A percentile compares a stretch with the other conserved stretches of the same genome.
Conservation (phyloP, 441 rosid species). For the Flueggea neowawraea region DNA sequence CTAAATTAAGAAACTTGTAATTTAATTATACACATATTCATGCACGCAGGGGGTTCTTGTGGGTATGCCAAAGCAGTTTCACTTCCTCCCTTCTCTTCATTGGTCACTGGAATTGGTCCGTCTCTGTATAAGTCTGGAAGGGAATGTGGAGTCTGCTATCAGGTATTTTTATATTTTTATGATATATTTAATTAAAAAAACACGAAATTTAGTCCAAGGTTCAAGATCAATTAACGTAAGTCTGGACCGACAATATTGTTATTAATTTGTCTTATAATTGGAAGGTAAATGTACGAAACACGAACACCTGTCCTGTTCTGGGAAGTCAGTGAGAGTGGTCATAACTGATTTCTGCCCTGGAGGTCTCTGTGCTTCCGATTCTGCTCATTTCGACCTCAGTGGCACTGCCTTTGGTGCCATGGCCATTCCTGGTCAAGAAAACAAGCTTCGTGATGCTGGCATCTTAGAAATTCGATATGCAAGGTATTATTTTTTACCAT, state of each 20-base stretch:
- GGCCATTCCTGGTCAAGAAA: slow-evolving; percentile 37
- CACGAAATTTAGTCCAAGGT: no score
- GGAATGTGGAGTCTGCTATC: slow-evolving; percentile 53
- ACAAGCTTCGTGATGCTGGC: slow-evolving; percentile 39
- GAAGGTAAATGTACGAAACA: slow-evolving; percentile 28
- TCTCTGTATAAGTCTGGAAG: slow-evolving; percentile 40
- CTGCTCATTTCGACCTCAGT: slow-evolving; percentile 52
- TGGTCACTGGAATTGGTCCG: slow-evolving; percentile 40
- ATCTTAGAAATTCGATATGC: slow-evolving; percentile 28
- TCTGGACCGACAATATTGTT: neutral
- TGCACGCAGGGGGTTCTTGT: slow-evolving; percentile 45
- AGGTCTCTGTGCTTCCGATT: slow-evolving; percentile 26
- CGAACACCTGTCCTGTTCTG: slow-evolving; percentile 33
- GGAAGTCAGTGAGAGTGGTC: slow-evolving; percentile 31
- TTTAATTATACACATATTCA: no score
- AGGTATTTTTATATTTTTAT: slow-evolving; percentile 14
- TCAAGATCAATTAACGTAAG: no score
- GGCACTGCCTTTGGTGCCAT: slow-evolving; percentile 48
- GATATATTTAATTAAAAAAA: no score
- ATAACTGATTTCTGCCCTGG: slow-evolving; percentile 44
- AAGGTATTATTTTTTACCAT: slow-evolving; percentile 14
- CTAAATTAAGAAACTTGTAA: no score
- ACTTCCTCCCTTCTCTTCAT: slow-evolving; percentile 35
- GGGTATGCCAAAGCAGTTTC: slow-evolving; percentile 44
- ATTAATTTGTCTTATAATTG: neutral